Base-by-base conservation (phyloP, 2,329 filamentous ascomycete species). In the Chaetomiaceae sp. region DNA sequence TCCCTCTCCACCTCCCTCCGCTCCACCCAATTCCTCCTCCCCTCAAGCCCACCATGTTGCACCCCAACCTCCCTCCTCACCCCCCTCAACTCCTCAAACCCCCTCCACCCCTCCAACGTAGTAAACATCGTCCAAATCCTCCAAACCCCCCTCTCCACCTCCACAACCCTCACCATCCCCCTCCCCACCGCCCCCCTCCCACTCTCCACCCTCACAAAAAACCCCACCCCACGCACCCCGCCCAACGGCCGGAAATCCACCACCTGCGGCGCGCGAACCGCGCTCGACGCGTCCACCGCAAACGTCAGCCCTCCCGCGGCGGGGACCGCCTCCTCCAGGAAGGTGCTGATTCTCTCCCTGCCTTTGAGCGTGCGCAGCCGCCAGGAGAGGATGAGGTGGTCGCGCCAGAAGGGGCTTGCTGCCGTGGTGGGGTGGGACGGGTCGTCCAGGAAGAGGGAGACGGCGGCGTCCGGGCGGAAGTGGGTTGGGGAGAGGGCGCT, bases 91-190 rank as follows among this genome's bases (percentile, higher is more conserved):
- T 81, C 76, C 40, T 74, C 70, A 35, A 72, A 63, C 1, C 69
- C 72, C 3, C 66, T 70, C 8, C 82, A 55, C 39, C 70, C 69
- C 12, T 68, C 60, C 21, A 82, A 62, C 0, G 68, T 65, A 0
- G 79, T 82, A 57, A 74, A 81, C 7, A 82, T 60, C 5, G 74
- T 78, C 63, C 78, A 81, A 3, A 79, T 72, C 61, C 77, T 79
- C 77, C 77, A 82, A 30, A 66, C 50, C 1, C 66, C 68, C 1
- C 63, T 54, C 37, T 67, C 58, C 39, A 68, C 21, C 31, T 61
- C 65, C 8, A 70, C 66, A 1, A 82, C 64, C 20, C 76, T 68
- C 0, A 75, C 66, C 3, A 81, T 57, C 2, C 79, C 80, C 14
- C 71, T 68, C 2, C 79, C 81, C 2, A 58, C 9, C 79, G 78